A percentile compares a stretch with the other conserved stretches of the same genome.
These are phyloP conservation scores for Sextonia rubra DNA, from an alignment of 164 flowering plant species.

Conservation along the genomic window DNA sequence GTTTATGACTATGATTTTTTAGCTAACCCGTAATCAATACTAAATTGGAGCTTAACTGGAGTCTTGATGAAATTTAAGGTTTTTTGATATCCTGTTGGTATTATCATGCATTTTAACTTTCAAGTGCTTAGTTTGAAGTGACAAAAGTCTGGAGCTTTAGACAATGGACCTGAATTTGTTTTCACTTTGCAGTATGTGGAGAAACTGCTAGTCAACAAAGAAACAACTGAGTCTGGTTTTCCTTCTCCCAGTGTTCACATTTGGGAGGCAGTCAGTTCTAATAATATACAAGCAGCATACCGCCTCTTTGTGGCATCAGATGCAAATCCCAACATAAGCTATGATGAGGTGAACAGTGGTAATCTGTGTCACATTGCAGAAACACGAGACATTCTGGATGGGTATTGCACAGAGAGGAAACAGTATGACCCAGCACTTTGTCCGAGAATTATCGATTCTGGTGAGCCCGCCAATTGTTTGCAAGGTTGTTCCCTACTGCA, in stretches of 20 bases:
- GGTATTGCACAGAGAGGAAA: conserved; percentile 17
- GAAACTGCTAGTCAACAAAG: conserved; percentile 48
- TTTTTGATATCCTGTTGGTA: background rate
- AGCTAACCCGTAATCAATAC: no score
- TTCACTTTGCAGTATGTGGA: conserved; percentile 62
- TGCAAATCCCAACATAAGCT: conserved; percentile 46
- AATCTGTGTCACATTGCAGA: conserved; percentile 29
- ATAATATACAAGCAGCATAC: conserved; percentile 58
- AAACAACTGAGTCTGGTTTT: conserved; percentile 19
- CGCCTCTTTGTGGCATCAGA: conserved; percentile 58
- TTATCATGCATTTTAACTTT: background rate
- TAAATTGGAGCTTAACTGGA: no score
- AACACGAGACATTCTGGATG: conserved; percentile 21
- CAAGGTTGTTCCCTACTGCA: conserved; percentile 86
- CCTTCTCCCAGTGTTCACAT: conserved; percentile 32
- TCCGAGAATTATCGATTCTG: conserved; percentile 36
- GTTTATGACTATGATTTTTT: no score
- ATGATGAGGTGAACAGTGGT: conserved; percentile 39
- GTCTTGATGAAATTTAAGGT: no score
- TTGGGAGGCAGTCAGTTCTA: conserved; percentile 77
- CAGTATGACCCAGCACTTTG: conserved; percentile 45
- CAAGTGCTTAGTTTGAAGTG: background rate
- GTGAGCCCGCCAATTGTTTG: conserved; percentile 43
- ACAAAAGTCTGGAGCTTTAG: background rate
- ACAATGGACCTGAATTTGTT: conserved; percentile 2